These are phyloP conservation scores for Caryopteris hybrid DNA, from an alignment of 305 asterid species.

Conservation along the genomic window DNA sequence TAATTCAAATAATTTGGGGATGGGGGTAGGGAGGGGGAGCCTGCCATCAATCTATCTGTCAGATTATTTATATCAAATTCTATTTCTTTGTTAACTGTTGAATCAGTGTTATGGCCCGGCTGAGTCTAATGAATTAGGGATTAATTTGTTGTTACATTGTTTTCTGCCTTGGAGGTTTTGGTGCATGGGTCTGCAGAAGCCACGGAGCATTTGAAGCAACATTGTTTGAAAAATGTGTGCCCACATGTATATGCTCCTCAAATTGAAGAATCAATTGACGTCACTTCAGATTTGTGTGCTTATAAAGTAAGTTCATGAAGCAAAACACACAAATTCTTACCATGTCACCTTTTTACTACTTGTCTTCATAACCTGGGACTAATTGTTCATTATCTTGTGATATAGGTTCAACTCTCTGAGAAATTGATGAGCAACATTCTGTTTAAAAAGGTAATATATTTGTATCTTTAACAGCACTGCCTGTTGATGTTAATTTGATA, in stretches of 20 bases:
- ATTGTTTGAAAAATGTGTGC: slow-evolving; percentile 81
- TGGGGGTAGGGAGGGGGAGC: slow-evolving; percentile 4
- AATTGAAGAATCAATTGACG: slow-evolving; percentile 89
- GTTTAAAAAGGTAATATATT: slow-evolving; percentile 72
- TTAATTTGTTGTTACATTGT: slow-evolving; percentile 21
- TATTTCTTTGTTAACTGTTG: neutral
- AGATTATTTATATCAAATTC: neutral
- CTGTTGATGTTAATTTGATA: neutral
- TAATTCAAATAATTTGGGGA: neutral
- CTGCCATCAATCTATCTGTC: neutral
- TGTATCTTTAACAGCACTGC: neutral
- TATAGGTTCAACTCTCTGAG: slow-evolving; percentile 93
- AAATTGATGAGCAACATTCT: slow-evolving; percentile 84
- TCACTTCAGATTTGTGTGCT: slow-evolving; percentile 97
- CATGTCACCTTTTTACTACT: neutral
- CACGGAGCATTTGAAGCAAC: slow-evolving; percentile 94
- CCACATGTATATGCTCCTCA: slow-evolving; percentile 95
- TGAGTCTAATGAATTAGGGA: slow-evolving; percentile 1
- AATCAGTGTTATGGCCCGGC: neutral
- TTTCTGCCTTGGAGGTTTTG: slow-evolving; percentile 61
- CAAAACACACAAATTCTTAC: neutral
- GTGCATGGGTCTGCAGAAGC: slow-evolving; percentile 99
- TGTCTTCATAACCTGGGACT: slow-evolving; percentile 13
- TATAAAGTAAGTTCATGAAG: slow-evolving; percentile 57
- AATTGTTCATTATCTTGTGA: slow-evolving; percentile 15